Percentiles rank a stretch among this genome's conserved stretches.
phyloP scores from a whole-genome alignment of 495 filamentous ascomycete species.

The Penicillium argentinense region DNA sequence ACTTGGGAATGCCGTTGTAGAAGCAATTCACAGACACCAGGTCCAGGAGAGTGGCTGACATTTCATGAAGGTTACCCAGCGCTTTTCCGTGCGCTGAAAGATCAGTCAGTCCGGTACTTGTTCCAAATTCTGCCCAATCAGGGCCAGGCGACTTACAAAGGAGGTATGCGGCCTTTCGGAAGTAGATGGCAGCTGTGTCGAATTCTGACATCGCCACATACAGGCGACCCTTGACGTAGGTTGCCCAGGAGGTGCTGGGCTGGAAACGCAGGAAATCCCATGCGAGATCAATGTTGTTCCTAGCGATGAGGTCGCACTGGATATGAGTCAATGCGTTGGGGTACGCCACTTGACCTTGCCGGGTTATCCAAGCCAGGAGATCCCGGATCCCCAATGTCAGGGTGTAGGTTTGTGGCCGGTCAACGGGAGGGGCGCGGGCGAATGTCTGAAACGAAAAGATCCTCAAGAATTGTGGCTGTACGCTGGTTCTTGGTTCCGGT shows the following conservation, averaged over 20 bases:
- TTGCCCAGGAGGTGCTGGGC: conserved; percentile 66
- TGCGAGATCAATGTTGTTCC: conserved; percentile 69
- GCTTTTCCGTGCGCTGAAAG: conserved; percentile 42
- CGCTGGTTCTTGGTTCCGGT: conserved; percentile 25
- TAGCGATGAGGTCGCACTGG: conserved; percentile 69
- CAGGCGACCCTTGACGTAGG: conserved; percentile 83
- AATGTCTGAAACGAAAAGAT: conserved; percentile 49
- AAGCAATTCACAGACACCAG: conserved; percentile 71
- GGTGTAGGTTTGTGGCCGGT: conserved; percentile 44
- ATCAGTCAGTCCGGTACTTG: conserved; percentile 8
- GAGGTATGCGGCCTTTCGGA: conserved; percentile 78
- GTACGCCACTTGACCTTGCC: conserved; percentile 43
- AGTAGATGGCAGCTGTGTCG: conserved; percentile 69
- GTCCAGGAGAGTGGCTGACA: conserved; percentile 63
- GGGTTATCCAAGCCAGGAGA: conserved; percentile 49
- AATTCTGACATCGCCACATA: conserved; percentile 70
- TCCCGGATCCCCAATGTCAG: conserved; percentile 51
- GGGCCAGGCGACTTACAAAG: conserved; percentile 60
- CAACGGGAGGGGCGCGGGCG: conserved; percentile 44
- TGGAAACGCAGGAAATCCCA: conserved; percentile 72
- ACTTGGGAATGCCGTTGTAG: conserved; percentile 73
- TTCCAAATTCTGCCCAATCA: conserved; percentile 1
- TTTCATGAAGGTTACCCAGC: conserved; percentile 46
- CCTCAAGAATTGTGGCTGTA: conserved; percentile 46
- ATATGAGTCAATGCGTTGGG: conserved; percentile 54